Evolutionary conservation across 441 rosid species (phyloP).

Genomic region (Sinapis alba): DNA sequence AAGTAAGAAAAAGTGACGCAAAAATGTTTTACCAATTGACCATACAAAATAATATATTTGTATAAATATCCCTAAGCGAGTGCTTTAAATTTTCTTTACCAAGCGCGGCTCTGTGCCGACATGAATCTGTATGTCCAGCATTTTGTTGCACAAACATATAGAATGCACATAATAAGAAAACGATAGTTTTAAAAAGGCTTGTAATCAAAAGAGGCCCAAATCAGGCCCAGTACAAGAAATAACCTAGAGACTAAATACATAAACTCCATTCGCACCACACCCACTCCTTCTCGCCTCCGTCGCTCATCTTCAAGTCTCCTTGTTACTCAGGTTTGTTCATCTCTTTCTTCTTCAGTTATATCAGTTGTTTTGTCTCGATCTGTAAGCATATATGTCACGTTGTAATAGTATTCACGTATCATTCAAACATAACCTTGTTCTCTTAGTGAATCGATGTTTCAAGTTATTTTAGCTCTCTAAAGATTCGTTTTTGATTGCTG

Average conservation of each 20-base stretch:
- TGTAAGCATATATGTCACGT: not conserved
- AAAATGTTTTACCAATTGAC: too few relatives aligned
- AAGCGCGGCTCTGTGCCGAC: not conserved
- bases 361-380: not conserved
- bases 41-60: too few relatives aligned
- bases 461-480: not conserved
- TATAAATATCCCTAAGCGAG: too few relatives aligned
- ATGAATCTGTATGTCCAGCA: not conserved
- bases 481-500: not conserved
- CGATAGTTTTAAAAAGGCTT: not conserved
- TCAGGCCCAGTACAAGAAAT: not conserved
- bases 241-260: not conserved
- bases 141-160: not conserved
- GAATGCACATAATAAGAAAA: not conserved
- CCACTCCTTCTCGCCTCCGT: not conserved
- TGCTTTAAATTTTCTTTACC: too few relatives aligned
- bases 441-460: not conserved
- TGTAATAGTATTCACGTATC: not conserved
- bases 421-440: not conserved
- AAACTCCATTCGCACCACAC: not conserved
- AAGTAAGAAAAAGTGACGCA: too few relatives aligned
- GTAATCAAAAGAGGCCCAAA: not conserved
- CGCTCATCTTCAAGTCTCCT: conserved; percentile 10
- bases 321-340: conserved; percentile 22
- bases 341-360: not conserved